Conservation (phyloP, 441 rosid species). For the Croton laevigatus region DNA sequence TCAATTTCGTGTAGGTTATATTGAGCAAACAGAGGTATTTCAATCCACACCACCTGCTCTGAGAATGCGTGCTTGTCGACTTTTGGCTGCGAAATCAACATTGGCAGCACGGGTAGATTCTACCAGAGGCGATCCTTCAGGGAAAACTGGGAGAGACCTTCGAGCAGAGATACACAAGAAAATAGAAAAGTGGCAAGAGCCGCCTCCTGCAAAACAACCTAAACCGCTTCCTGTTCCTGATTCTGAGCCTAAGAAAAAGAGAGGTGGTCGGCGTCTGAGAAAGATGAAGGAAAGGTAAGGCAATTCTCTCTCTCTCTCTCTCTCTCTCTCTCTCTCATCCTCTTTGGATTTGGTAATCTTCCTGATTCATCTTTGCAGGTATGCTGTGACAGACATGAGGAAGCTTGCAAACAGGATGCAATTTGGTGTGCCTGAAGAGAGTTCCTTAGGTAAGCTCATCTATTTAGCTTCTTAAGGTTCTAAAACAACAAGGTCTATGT, state of each 20-base stretch:
- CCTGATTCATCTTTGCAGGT: constrained; percentile 39
- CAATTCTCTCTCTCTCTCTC: neutral
- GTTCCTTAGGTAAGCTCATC: constrained; percentile 66
- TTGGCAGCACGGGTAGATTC: constrained; percentile 91
- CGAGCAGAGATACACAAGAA: constrained; percentile 75
- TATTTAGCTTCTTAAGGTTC: constrained; percentile 9
- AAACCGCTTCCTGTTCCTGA: constrained; percentile 98
- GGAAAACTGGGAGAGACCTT: constrained; percentile 64
- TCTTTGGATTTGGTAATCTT: constrained; percentile 14
- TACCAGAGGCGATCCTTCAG: constrained; percentile 74
- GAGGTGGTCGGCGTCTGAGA: constrained; percentile 91
- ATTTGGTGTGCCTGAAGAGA: constrained; percentile 95
- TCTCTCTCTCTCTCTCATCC: neutral
- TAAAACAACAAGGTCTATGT: neutral
- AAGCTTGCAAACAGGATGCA: constrained; percentile 97
- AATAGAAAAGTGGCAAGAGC: constrained; percentile 98
- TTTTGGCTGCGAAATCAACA: constrained; percentile 87
- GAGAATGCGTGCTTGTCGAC: constrained; percentile 74
- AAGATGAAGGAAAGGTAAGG: constrained; percentile 92
- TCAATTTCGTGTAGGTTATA: constrained; percentile 76
- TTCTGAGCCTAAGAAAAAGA: constrained; percentile 93
- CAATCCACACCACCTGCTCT: constrained; percentile 81
- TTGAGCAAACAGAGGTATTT: constrained; percentile 87
- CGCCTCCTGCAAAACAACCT: constrained; percentile 98
- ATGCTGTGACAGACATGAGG: constrained; percentile 93